Conservation (phyloP, 2,329 filamentous ascomycete species). For the Ascochyta pisi region DNA sequence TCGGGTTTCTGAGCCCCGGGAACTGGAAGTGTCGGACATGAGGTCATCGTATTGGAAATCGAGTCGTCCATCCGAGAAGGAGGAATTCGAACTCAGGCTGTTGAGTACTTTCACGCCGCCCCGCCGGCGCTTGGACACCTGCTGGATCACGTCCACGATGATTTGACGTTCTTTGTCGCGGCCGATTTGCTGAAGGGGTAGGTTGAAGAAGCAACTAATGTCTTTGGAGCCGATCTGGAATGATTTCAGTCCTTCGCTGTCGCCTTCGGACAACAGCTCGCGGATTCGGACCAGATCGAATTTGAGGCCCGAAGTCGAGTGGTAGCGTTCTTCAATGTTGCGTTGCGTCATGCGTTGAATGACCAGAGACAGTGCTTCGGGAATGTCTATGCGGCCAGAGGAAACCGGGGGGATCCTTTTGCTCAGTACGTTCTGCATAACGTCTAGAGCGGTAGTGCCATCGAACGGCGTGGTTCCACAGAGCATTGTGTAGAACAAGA, state of each 20-base stretch:
- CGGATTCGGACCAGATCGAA: constrained; percentile 79
- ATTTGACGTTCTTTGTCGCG: constrained; percentile 73
- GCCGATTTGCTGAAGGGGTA: constrained; percentile 83
- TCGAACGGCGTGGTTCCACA: constrained; percentile 82
- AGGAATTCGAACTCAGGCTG: constrained; percentile 61
- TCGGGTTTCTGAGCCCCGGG: constrained; percentile 59
- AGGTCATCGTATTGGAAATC: constrained; percentile 60
- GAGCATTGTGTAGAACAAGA: constrained; percentile 78
- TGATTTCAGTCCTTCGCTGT: constrained; percentile 71
- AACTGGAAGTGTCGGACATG: constrained; percentile 58
- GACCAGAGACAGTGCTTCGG: constrained; percentile 79
- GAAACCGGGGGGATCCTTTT: constrained; percentile 80
- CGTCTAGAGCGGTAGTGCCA: constrained; percentile 81
- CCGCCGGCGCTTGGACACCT: constrained; percentile 71
- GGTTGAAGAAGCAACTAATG: constrained; percentile 88
- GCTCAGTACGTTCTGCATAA: constrained; percentile 87
- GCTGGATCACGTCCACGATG: constrained; percentile 75
- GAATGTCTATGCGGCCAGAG: constrained; percentile 79
- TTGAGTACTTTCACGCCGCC: constrained; percentile 51
- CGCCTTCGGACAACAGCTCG: constrained; percentile 75
- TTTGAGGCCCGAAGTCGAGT: constrained; percentile 85
- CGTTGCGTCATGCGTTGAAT: constrained; percentile 94
- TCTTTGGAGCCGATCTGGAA: constrained; percentile 84
- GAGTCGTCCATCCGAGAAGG: constrained; percentile 58
- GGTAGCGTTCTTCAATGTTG: constrained; percentile 84